phyloP scores from a whole-genome alignment of 345 rosid species.

The Diplotaxis tenuifolia region DNA sequence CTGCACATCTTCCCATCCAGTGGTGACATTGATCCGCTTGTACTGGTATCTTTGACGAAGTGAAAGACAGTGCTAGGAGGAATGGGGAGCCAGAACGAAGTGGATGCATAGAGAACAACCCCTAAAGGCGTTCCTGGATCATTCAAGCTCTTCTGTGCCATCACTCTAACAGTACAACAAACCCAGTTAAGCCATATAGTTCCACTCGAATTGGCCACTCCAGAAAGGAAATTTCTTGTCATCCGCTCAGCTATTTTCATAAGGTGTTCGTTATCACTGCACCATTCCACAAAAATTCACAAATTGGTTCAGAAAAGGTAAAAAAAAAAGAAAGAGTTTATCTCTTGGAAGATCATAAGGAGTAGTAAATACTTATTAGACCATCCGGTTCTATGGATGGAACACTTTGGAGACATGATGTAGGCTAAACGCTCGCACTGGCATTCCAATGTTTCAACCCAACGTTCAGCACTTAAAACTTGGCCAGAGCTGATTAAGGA shows the following conservation, averaged over 20 bases:
- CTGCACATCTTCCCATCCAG: slow-evolving; percentile 54
- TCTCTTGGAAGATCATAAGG: slow-evolving; percentile 44
- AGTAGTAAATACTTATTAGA: slow-evolving; percentile 30
- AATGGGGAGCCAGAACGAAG: slow-evolving; percentile 93
- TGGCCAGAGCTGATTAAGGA: slow-evolving; percentile 60
- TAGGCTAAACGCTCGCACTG: slow-evolving; percentile 81
- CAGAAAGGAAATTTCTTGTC: slow-evolving; percentile 70
- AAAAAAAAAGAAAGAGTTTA: neutral
- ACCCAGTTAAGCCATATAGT: slow-evolving; percentile 67
- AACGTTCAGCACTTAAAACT: slow-evolving; percentile 88
- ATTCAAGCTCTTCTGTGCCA: slow-evolving; percentile 69
- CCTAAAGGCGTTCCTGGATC: slow-evolving; percentile 94
- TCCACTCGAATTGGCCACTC: slow-evolving; percentile 64
- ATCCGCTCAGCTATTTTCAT: slow-evolving; percentile 80
- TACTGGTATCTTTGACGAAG: slow-evolving; percentile 78
- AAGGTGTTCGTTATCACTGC: slow-evolving; percentile 63
- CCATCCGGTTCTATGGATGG: slow-evolving; percentile 59
- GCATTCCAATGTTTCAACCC: slow-evolving; percentile 76
- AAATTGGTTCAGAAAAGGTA: neutral
- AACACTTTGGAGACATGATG: slow-evolving; percentile 53
- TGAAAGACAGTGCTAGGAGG: slow-evolving; percentile 64
- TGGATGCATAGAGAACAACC: slow-evolving; percentile 72
- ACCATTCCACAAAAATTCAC: slow-evolving; percentile 14
- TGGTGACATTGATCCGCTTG: slow-evolving; percentile 67
- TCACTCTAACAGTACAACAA: slow-evolving; percentile 67